Evolutionary conservation across 2,329 filamentous ascomycete species (phyloP), one percentile per base, ranked within the genome.

Genomic region (Fusarium scirpi): DNA sequence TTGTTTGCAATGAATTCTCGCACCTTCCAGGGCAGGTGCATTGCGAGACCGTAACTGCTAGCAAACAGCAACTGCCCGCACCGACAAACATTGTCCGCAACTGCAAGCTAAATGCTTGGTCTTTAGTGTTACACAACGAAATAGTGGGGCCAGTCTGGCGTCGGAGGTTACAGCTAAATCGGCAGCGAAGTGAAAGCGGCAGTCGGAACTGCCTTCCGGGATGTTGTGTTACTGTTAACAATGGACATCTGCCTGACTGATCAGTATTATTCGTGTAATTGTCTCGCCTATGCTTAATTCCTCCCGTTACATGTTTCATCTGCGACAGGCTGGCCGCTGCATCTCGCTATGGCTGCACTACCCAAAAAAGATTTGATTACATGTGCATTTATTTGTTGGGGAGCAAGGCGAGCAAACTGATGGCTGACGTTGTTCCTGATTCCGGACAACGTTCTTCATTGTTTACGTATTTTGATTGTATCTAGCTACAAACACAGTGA

Each of bases 361-460:
- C 9, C 32, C 5, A 18, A 5, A 34, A 16, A 2, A 22, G 4
- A 16, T 34, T 3, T 3, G 5, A 9, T 8, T 18, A 4, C 8
- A 34, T 34, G 32, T 16, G 8, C 8, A 32, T 5, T 5, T 1
- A 24, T 8, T 18, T 11, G 32, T 34, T 34, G 5, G 5, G 2
- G 16, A 2, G 0, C 9, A 34, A 18, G 4, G 18, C 34, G 18
- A n/a, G 5, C 16, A 18, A 38, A 1, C 2, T 18, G 5, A 2
- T 11, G 9, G 34, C 18, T n/a, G n/a, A n/a, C 0, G 3, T 4
- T 7, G 16, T 38, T 10, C 5, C 5, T 3, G 9, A 7, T 38
- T n/a, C 3, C 34, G 34, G 5, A n/a, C 9, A n/a, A n/a, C 5
- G 1, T 11, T 38, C 6, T 4, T 18, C 3, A 5, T 4, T 38